phyloP scores from a whole-genome alignment of 495 filamentous ascomycete species.

The Hypoxylon trugodes region DNA sequence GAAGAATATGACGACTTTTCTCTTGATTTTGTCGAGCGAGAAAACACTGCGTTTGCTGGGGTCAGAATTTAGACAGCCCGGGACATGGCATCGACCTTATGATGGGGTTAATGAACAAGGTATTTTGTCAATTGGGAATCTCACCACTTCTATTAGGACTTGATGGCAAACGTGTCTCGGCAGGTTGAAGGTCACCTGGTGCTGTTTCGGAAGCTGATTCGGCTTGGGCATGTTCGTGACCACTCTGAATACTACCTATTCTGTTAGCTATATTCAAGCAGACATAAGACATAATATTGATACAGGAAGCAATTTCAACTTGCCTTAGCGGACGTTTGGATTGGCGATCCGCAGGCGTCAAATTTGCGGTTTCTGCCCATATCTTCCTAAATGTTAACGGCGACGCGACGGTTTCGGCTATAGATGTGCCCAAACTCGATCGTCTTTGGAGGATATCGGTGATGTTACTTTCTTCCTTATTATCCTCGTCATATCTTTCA shows the following conservation, averaged over 20 bases:
- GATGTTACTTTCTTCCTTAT: not conserved
- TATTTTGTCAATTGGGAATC: not conserved
- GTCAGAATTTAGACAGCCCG: constrained; percentile 6
- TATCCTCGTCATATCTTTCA: constrained; percentile 9
- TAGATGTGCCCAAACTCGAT: constrained; percentile 10
- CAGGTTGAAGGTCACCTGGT: not conserved
- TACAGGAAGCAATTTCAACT: not conserved
- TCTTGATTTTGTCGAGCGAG: constrained; percentile 17
- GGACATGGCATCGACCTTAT: too few relatives aligned
- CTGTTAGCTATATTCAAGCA: not conserved
- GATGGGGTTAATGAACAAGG: too few relatives aligned
- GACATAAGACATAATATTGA: too few relatives aligned
- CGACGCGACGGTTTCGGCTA: constrained; percentile 25
- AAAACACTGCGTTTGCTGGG: constrained; percentile 1
- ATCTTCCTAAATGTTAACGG: constrained; percentile 28
- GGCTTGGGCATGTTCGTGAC: constrained; percentile 1
- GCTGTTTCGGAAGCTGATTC: not conserved
- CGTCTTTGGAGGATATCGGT: constrained; percentile 18
- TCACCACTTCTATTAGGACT: constrained; percentile 17
- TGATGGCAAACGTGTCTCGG: constrained; percentile 16
- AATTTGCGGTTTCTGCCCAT: constrained; percentile 25
- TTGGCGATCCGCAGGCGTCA: not conserved
- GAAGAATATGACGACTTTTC: constrained; percentile 32
- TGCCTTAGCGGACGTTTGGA: constrained; percentile 12
- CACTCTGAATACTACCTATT: constrained; percentile 14